A percentile compares a stretch with the other conserved stretches of the same genome.
Evolutionary conservation across 768 basidiomycete species (phyloP).

Genomic region (Hirschioporus abietinus): DNA sequence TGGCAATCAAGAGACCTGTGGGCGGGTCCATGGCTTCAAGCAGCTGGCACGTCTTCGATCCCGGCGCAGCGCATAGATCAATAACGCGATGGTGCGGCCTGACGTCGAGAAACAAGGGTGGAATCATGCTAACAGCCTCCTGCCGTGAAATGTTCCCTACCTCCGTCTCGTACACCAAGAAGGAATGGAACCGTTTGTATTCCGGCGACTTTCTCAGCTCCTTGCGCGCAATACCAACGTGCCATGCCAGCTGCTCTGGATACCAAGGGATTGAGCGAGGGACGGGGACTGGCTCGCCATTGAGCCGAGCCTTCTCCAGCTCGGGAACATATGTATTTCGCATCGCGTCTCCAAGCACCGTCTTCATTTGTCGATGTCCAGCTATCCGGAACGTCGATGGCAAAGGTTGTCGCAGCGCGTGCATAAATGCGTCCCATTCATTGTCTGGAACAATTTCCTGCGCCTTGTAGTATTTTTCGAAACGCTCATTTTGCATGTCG

Average conservation of each 20-base stretch:
- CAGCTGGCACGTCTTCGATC: constrained; percentile 84
- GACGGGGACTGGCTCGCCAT: constrained; percentile 68
- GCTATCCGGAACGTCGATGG: constrained; percentile 95
- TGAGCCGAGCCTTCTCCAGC: constrained; percentile 67
- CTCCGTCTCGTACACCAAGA: constrained; percentile 97
- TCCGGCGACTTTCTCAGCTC: constrained; percentile 81
- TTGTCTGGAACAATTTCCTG: constrained; percentile 72
- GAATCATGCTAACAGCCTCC: constrained; percentile 99
- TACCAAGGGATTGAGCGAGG: constrained; percentile 92
- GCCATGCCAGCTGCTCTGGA: constrained; percentile 94
- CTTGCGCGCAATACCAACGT: constrained; percentile 87
- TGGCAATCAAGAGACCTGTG: constrained; percentile 85
- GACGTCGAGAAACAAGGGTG: constrained; percentile 92
- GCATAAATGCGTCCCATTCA: constrained; percentile 76
- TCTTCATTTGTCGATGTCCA: constrained; percentile 65
- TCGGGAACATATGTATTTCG: constrained; percentile 72
- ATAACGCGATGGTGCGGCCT: constrained; percentile 91
- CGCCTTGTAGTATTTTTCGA: constrained; percentile 63
- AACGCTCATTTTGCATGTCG: constrained; percentile 68
- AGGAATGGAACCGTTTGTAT: constrained; percentile 93
- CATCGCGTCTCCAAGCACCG: constrained; percentile 76
- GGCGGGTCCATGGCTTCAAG: constrained; percentile 61
- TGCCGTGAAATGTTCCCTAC: constrained; percentile 94
- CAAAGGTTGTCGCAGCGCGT: constrained; percentile 59
- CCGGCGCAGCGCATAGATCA: constrained; percentile 98